Evolutionary conservation across 768 basidiomycete genomes (phyloP).

Genomic region (Lactarius sp.): DNA sequence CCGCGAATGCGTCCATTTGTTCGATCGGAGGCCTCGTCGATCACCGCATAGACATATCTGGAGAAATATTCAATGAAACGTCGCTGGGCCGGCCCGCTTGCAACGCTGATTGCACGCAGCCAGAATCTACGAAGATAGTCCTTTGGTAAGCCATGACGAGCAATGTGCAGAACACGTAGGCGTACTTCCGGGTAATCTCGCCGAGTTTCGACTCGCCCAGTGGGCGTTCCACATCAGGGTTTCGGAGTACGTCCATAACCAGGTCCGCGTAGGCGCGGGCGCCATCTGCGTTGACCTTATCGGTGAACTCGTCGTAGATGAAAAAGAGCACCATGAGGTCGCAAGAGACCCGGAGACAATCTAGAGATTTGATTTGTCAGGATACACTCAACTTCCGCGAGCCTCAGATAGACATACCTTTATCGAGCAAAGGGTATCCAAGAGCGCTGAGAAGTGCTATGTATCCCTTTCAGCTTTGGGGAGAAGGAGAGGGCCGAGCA

Average conservation of each 20-base stretch:
- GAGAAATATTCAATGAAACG: slow-evolving; percentile 39
- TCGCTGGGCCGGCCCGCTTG: slow-evolving; percentile 27
- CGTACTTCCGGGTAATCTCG: slow-evolving; percentile 40
- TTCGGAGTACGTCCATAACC: slow-evolving; percentile 38
- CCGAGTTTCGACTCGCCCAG: slow-evolving; percentile 38
- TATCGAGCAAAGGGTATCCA: slow-evolving; percentile 33
- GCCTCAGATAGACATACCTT: slow-evolving; percentile 30
- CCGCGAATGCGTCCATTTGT: slow-evolving; percentile 32
- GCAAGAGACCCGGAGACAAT: slow-evolving; percentile 37
- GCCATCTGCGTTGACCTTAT: slow-evolving; percentile 33
- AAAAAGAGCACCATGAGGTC: slow-evolving; percentile 51
- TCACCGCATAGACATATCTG: slow-evolving; percentile 36
- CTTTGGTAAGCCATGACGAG: not conserved
- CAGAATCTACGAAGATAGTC: slow-evolving; percentile 33
- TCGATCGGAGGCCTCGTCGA: slow-evolving; percentile 42
- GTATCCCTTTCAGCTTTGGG: not conserved
- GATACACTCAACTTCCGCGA: not conserved
- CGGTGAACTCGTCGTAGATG: slow-evolving; percentile 48
- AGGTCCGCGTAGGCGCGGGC: slow-evolving; percentile 34
- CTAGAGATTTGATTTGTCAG: slow-evolving; percentile 9
- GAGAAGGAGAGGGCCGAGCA: not conserved
- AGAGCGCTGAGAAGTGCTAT: slow-evolving; percentile 39
- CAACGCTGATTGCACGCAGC: slow-evolving; percentile 29
- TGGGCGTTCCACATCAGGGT: slow-evolving; percentile 36
- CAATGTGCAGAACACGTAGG: not conserved